Evolutionary conservation across 176 grass and related monocot species (phyloP).

Genomic region (Cenchrus fungigraminus): DNA sequence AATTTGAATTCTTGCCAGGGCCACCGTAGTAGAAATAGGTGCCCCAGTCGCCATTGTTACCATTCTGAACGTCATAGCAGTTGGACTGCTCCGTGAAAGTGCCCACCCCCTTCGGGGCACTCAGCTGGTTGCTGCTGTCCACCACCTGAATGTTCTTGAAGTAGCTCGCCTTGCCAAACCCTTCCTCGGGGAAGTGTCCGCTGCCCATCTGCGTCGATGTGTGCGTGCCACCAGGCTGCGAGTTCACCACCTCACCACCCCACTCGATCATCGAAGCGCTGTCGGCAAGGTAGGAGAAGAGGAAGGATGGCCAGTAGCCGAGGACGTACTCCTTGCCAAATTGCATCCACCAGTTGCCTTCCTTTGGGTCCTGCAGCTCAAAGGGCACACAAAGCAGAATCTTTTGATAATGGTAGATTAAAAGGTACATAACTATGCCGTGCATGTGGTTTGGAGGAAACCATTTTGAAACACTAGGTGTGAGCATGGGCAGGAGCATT

Average conservation of each 20-base stretch:
- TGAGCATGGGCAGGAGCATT: slow-evolving; percentile 41
- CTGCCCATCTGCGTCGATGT: slow-evolving; percentile 83
- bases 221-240: slow-evolving; percentile 47
- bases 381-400: background rate
- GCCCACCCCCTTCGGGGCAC: slow-evolving; percentile 48
- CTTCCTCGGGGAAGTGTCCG: slow-evolving; percentile 79
- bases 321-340: slow-evolving; percentile 72
- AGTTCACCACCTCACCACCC: slow-evolving; percentile 89
- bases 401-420: background rate
- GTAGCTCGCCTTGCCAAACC: slow-evolving; percentile 81
- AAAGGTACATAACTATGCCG: background rate
- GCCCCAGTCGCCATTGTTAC: slow-evolving; percentile 81
- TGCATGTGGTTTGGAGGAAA: slow-evolving; percentile 36
- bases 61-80: slow-evolving; percentile 74
- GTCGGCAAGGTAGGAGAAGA: slow-evolving; percentile 70
- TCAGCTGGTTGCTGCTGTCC: slow-evolving; percentile 64
- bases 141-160: slow-evolving; percentile 82
- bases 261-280: slow-evolving; percentile 80
- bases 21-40: slow-evolving; percentile 88
- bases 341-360: slow-evolving; percentile 96
- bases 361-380: slow-evolving; percentile 71
- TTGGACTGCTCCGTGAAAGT: slow-evolving; percentile 69
- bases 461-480: slow-evolving; percentile 1
- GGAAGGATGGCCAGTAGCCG: slow-evolving; percentile 77
- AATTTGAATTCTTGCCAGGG: slow-evolving; percentile 78